phyloP scores from a whole-genome alignment of 768 basidiomycete species.

The Lactifluus echinatus region DNA sequence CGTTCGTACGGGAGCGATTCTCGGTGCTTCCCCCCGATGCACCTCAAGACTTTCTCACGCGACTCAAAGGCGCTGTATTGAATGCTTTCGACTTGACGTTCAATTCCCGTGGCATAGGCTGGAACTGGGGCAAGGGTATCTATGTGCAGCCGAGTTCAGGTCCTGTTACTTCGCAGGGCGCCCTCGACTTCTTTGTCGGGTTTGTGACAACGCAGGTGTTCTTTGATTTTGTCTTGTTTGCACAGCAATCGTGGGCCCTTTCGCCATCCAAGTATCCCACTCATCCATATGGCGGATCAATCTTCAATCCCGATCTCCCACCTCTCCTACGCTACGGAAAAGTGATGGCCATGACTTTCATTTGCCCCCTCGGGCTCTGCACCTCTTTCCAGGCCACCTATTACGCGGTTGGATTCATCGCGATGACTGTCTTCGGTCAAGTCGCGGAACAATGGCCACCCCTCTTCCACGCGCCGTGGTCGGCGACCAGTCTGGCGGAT shows the following conservation, averaged over 20 bases:
- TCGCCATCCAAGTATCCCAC: conserved; percentile 31
- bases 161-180: conserved; percentile 33
- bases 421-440: conserved; percentile 10
- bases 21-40: conserved; percentile 9
- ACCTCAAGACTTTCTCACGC: background rate
- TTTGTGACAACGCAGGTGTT: conserved; percentile 40
- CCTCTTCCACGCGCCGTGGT: conserved; percentile 49
- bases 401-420: conserved; percentile 9
- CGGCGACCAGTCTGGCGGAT: conserved; percentile 46
- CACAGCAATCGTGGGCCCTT: conserved; percentile 19
- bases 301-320: conserved; percentile 31
- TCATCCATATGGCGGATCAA: conserved; percentile 28
- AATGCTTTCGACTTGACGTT: conserved; percentile 42
- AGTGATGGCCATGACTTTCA: conserved; percentile 19
- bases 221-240: conserved; percentile 31
- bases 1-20: conserved; percentile 13
- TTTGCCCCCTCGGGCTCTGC: conserved; percentile 13
- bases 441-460: conserved; percentile 50
- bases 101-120: conserved; percentile 50
- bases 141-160: conserved; percentile 31
- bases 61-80: conserved; percentile 7
- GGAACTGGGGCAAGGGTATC: conserved; percentile 43
- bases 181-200: conserved; percentile 30
- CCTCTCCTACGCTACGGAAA: conserved; percentile 28
- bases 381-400: conserved; percentile 15